These are phyloP conservation scores for Nemania diffusa DNA, from an alignment of 2,329 filamentous ascomycete genomes.

Conservation along the genomic window DNA sequence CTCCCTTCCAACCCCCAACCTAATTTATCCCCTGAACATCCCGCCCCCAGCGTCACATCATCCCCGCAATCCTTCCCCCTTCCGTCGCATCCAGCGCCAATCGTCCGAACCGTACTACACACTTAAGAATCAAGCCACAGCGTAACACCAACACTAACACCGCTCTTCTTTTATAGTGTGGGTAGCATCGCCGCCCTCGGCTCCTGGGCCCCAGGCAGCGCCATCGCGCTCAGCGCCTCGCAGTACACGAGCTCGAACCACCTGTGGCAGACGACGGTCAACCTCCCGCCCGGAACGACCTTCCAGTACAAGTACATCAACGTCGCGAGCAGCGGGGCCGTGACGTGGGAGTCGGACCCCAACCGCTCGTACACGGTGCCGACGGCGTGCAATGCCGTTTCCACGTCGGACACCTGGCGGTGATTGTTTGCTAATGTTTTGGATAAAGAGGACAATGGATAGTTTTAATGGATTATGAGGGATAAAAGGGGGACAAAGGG, in stretches of 20 bases:
- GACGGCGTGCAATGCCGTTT: constrained; percentile 35
- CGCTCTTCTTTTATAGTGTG: constrained; percentile 21
- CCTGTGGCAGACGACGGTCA: constrained; percentile 61
- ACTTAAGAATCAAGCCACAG: not conserved
- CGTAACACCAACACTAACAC: constrained; percentile 18
- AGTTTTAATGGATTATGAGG: too few species aligned
- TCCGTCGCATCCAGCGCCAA: too few species aligned
- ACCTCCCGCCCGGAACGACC: constrained; percentile 56
- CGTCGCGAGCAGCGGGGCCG: constrained; percentile 56
- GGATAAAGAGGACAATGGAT: too few species aligned
- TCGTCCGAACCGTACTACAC: too few species aligned
- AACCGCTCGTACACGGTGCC: constrained; percentile 48
- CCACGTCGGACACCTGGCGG: constrained; percentile 42
- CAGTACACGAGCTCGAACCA: constrained; percentile 61
- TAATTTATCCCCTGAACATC: too few species aligned
- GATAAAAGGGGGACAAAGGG: too few species aligned
- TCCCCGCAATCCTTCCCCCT: too few species aligned
- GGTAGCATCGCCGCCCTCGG: constrained; percentile 55
- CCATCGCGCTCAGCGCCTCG: constrained; percentile 58
- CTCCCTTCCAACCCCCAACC: not conserved
- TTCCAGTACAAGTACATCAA: constrained; percentile 68
- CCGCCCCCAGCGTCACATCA: too few species aligned
- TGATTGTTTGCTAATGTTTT: too few species aligned
- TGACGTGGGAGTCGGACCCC: constrained; percentile 65
- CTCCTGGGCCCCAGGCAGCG: constrained; percentile 59